These are phyloP conservation scores for Raphanus sativus DNA, from an alignment of 345 rosid species.

Conservation along the genomic window DNA sequence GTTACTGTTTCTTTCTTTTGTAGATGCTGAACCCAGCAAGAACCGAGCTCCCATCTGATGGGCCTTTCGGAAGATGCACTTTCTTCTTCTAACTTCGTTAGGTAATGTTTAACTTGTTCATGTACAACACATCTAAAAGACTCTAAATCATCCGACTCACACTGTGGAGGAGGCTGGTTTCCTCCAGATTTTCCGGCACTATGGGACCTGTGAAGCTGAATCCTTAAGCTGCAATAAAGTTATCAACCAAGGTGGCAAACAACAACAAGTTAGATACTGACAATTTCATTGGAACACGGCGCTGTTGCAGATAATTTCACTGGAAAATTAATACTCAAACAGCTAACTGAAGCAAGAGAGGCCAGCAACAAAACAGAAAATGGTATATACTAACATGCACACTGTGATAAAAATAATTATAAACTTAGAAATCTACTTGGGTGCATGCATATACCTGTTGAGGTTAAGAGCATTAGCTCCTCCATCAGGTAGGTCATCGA, in stretches of 20 bases:
- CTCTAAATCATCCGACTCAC: conserved; percentile 50
- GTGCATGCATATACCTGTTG: conserved; percentile 58
- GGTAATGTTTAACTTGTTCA: conserved; percentile 56
- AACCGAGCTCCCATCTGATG: conserved; percentile 95
- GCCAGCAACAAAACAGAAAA: conserved; percentile 9
- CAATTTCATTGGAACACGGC: neutral
- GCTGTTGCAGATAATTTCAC: neutral
- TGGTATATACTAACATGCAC: neutral
- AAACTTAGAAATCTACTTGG: neutral
- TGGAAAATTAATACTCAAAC: neutral
- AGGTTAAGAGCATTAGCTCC: conserved; percentile 86
- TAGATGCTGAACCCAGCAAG: conserved; percentile 92
- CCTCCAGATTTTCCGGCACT: conserved; percentile 44
- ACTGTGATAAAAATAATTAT: neutral
- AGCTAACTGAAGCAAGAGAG: conserved; percentile 5
- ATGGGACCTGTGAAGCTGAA: conserved; percentile 63
- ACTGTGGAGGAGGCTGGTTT: conserved; percentile 57
- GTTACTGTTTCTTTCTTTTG: conserved; percentile 67
- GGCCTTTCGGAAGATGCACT: conserved; percentile 46
- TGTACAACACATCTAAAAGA: conserved; percentile 55
- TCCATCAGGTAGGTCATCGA: conserved; percentile 89
- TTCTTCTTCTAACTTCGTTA: conserved; percentile 62
- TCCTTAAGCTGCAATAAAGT: conserved; percentile 67
- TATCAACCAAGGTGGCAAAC: conserved; percentile 16
- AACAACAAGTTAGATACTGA: conserved; percentile 19